Conservation (phyloP, 2,329 filamentous ascomycete species). For the Scytalidium sp. region DNA sequence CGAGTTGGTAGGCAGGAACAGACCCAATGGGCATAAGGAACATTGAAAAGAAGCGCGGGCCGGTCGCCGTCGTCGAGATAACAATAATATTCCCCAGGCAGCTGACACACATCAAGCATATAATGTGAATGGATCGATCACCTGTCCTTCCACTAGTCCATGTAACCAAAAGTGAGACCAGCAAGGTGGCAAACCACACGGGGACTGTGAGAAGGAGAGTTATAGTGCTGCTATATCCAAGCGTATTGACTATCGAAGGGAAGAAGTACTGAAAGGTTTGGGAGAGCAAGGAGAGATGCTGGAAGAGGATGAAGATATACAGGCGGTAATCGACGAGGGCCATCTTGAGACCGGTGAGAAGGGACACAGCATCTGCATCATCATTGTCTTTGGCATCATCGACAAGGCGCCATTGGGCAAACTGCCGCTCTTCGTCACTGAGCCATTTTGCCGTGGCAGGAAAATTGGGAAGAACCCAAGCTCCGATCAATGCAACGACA, state of each 20-base stretch:
- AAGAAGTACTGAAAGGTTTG: constrained; percentile 25
- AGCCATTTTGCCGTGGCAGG: constrained; percentile 52
- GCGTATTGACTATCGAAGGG: constrained; percentile 20
- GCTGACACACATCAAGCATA: constrained; percentile 6
- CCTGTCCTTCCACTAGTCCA: constrained; percentile 10
- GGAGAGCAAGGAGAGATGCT: constrained; percentile 10
- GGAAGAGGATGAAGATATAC: constrained; percentile 7
- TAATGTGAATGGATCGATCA: constrained; percentile 17
- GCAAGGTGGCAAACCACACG: constrained; percentile 11
- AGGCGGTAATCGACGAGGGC: constrained; percentile 44
- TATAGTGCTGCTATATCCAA: constrained; percentile 24
- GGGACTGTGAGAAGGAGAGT: constrained; percentile 15
- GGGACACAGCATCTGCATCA: constrained; percentile 31
- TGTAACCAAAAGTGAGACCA: constrained; percentile 2
- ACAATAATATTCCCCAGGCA: constrained; percentile 13
- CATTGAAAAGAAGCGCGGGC: constrained; percentile 12
- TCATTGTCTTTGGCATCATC: constrained; percentile 47
- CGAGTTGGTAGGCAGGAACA: background rate
- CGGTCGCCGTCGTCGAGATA: constrained; percentile 6
- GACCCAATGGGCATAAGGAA: constrained; percentile 7
- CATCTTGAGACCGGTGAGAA: constrained; percentile 44
- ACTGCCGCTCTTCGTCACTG: constrained; percentile 46
- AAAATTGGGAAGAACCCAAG: constrained; percentile 42
- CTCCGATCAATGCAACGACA: constrained; percentile 18
- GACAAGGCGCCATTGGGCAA: constrained; percentile 49